Conservation (phyloP, 441 rosid species). For the Euphorbia corollata region DNA sequence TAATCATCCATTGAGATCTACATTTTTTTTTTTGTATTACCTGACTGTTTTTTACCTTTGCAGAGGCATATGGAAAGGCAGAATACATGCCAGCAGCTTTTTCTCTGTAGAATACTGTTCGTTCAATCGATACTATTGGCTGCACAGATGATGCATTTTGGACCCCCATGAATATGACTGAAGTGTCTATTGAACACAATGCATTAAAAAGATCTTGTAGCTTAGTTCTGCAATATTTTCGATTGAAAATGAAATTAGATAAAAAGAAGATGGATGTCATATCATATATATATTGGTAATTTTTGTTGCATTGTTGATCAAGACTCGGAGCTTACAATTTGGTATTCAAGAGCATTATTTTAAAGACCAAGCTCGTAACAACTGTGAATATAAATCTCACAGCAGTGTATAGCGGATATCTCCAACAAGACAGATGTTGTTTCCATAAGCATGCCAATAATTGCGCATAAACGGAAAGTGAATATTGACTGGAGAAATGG, state of each 20-base stretch:
- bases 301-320: neutral
- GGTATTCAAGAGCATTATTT: slow-evolving; percentile 67
- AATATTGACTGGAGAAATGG: slow-evolving; percentile 46
- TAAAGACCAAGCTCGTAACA: slow-evolving; percentile 52
- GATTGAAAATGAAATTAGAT: neutral
- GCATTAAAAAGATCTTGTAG: slow-evolving; percentile 51
- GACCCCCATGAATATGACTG: slow-evolving; percentile 55
- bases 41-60: slow-evolving; percentile 20
- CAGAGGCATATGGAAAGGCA: slow-evolving; percentile 50
- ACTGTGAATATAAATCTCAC: slow-evolving; percentile 57
- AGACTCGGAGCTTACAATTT: slow-evolving; percentile 39
- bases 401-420: slow-evolving; percentile 70
- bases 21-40: neutral
- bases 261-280: neutral
- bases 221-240: slow-evolving; percentile 23
- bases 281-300: neutral
- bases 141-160: slow-evolving; percentile 56
- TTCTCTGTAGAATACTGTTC: slow-evolving; percentile 64
- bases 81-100: slow-evolving; percentile 46
- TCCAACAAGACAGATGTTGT: slow-evolving; percentile 72
- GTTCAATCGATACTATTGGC: slow-evolving; percentile 50
- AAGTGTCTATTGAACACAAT: slow-evolving; percentile 61
- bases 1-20: too few relatives aligned
- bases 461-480: slow-evolving; percentile 49
- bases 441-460: slow-evolving; percentile 75